phyloP scores from a whole-genome alignment of 2,329 filamentous ascomycete species.

The Domatiomyces globalis region DNA sequence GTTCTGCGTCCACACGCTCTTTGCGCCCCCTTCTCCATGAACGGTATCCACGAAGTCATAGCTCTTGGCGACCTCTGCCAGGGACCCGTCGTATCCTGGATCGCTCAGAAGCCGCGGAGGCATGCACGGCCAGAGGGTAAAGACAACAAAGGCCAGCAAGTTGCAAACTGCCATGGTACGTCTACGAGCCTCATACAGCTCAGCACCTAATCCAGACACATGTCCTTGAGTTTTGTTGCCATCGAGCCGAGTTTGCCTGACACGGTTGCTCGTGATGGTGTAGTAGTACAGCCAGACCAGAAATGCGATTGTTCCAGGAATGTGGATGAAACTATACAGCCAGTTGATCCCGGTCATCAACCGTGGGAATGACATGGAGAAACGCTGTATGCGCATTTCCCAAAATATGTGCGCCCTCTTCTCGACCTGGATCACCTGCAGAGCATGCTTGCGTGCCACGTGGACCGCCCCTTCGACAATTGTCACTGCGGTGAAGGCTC shows the following conservation, averaged over 20 bases:
- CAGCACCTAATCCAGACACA: conserved; percentile 32
- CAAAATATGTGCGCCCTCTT: conserved; percentile 49
- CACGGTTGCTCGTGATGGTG: conserved; percentile 47
- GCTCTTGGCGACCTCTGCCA: conserved; percentile 45
- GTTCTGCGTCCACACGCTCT: conserved; percentile 59
- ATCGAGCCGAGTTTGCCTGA: conserved; percentile 3
- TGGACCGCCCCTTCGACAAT: conserved; percentile 54
- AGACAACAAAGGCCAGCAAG: conserved; percentile 44
- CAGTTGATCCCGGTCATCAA: conserved; percentile 57
- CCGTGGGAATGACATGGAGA: conserved; percentile 39
- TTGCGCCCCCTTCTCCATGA: conserved; percentile 43
- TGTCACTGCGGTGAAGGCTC: conserved; percentile 56
- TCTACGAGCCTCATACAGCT: conserved; percentile 41
- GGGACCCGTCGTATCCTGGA: conserved; percentile 37
- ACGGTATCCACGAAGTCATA: conserved; percentile 48
- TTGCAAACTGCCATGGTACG: conserved; percentile 46
- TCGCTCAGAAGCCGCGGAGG: conserved; percentile 44
- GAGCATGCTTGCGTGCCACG: conserved; percentile 52
- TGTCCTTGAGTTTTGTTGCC: not conserved
- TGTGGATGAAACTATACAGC: conserved; percentile 64
- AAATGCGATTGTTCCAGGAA: conserved; percentile 61
- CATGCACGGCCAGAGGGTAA: conserved; percentile 48
- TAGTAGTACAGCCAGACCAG: conserved; percentile 54
- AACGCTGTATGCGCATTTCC: conserved; percentile 48
- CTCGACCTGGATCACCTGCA: conserved; percentile 54